phyloP scores from a whole-genome alignment of 2,329 filamentous ascomycete species.

The Trichoderma sp. region DNA sequence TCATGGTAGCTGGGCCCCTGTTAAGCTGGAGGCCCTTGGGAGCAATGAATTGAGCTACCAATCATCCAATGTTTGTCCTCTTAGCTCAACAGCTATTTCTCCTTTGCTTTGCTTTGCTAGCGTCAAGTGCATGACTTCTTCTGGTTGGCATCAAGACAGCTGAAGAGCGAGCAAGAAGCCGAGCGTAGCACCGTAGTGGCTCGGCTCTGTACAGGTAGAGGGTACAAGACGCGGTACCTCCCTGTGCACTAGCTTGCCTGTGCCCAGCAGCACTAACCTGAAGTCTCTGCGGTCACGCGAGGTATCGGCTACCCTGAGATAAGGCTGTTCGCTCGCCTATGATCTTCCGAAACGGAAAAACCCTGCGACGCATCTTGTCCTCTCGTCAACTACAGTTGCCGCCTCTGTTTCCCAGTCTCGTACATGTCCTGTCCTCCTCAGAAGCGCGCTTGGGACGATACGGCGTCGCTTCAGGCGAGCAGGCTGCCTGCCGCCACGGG shows the following conservation, averaged over 20 bases:
- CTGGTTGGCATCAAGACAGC: not conserved
- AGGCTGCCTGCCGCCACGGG: slow-evolving; percentile 4
- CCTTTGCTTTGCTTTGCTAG: not conserved
- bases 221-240: not conserved
- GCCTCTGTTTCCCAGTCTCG: not conserved
- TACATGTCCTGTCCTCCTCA: not conserved
- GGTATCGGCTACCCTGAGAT: not conserved
- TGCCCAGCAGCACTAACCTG: not conserved
- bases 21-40: not conserved
- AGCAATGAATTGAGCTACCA: not conserved
- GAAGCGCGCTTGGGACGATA: not conserved
- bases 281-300: not conserved
- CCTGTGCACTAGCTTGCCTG: not conserved
- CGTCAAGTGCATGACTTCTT: not conserved
- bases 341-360: slow-evolving; percentile 22
- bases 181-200: not conserved
- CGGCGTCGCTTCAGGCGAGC: slow-evolving; percentile 9
- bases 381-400: not conserved
- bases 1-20: not conserved
- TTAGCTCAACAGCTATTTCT: not conserved
- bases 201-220: not conserved
- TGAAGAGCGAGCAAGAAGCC: not conserved
- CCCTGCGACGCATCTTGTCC: slow-evolving; percentile 6
- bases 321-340: slow-evolving; percentile 9
- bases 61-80: not conserved